These are phyloP conservation scores for Trametes villosa DNA, from an alignment of 768 basidiomycete species.

Conservation along the genomic window DNA sequence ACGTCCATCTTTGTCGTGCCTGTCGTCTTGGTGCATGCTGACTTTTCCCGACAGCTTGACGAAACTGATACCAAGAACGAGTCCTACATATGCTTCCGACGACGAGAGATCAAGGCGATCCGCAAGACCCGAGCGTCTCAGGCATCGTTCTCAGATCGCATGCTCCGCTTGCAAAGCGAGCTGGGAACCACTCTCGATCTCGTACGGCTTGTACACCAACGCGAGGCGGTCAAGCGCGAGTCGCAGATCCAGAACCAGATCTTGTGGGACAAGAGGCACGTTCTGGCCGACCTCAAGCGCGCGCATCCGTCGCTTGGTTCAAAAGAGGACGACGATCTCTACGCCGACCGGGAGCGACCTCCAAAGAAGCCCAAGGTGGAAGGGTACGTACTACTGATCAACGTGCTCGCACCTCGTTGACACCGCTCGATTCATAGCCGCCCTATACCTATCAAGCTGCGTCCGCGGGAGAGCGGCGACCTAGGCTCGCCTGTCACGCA, in stretches of 20 bases:
- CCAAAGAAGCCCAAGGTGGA: conserved; percentile 58
- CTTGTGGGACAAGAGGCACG: conserved; percentile 81
- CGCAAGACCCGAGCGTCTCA: conserved; percentile 95
- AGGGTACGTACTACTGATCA: conserved; percentile 26
- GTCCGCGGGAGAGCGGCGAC: conserved; percentile 49
- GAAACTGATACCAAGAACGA: conserved; percentile 89
- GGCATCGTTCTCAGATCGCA: conserved; percentile 85
- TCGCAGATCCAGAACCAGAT: conserved; percentile 56
- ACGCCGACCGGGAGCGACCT: conserved; percentile 72
- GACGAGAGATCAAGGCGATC: conserved; percentile 91
- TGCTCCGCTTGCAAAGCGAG: conserved; percentile 80
- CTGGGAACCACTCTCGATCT: conserved; percentile 74
- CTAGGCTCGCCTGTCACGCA: conserved; percentile 45
- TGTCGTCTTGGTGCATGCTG: too few species aligned
- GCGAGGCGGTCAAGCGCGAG: conserved; percentile 81
- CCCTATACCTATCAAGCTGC: conserved; percentile 62
- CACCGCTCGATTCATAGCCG: conserved; percentile 53
- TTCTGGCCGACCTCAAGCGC: conserved; percentile 79
- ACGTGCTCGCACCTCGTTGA: neutral
- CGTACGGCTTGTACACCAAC: conserved; percentile 64
- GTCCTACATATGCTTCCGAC: conserved; percentile 96
- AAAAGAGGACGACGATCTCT: conserved; percentile 72
- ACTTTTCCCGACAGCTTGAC: too few species aligned
- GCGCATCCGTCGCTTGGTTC: conserved; percentile 63
- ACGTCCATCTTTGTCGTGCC: conserved; percentile 35